A percentile compares a stretch with the other conserved stretches of the same genome.
Conservation (phyloP, 2,329 filamentous ascomycete genomes). For the Monilinia fructicola region DNA sequence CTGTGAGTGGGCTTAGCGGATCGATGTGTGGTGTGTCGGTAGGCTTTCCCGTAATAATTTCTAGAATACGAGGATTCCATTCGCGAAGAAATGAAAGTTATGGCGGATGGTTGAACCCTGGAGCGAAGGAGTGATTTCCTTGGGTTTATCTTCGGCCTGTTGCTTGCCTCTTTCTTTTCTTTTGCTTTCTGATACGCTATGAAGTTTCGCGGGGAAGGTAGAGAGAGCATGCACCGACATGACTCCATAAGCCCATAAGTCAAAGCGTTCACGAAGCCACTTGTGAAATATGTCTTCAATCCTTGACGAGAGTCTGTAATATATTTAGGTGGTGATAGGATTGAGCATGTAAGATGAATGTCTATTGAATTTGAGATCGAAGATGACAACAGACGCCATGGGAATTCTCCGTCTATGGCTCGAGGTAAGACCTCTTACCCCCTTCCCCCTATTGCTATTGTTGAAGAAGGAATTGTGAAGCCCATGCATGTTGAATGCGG, state of each 20-base stretch:
- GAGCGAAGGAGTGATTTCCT: background rate
- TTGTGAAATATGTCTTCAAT: background rate
- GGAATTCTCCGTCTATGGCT: constrained; percentile 11
- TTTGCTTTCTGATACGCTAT: background rate
- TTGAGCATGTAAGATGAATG: background rate
- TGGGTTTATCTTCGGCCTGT: constrained; percentile 5
- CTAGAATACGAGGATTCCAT: constrained; percentile 13
- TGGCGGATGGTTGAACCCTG: constrained; percentile 9
- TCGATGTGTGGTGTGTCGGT: constrained; percentile 3
- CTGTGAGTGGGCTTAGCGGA: constrained; percentile 7
- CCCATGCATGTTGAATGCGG: background rate
- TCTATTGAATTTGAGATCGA: constrained; percentile 2
- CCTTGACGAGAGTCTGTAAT: background rate
- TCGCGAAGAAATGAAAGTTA: background rate
- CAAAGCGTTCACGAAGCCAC: background rate
- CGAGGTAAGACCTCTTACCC: background rate
- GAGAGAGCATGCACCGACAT: background rate
- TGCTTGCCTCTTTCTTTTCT: background rate
- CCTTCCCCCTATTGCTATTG: background rate
- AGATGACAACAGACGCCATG: constrained; percentile 19
- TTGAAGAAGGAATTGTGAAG: background rate
- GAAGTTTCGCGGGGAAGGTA: constrained; percentile 9
- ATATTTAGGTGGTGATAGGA: background rate
- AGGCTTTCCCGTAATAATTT: constrained; percentile 4
- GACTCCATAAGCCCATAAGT: background rate